Percentiles rank a stretch among this genome's conserved stretches.
Conservation (phyloP, 1,284 basidiomycete species). For the Veloporphyrellus conicus region DNA sequence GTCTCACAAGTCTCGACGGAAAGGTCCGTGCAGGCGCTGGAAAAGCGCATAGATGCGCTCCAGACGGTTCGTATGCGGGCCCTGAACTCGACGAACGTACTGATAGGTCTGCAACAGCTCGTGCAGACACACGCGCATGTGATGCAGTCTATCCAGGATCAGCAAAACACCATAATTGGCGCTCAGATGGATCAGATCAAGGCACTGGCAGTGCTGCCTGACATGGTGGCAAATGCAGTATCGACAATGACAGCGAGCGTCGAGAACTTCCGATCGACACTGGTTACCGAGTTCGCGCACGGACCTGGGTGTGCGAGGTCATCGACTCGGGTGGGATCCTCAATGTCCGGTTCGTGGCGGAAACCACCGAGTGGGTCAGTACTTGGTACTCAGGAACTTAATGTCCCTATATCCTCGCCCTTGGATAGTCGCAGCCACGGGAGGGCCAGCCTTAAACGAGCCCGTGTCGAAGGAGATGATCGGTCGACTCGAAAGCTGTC, state of each 20-base stretch:
- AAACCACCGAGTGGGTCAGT: neutral
- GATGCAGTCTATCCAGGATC: slow-evolving; percentile 43
- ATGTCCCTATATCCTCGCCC: slow-evolving; percentile 13
- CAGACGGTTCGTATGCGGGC: slow-evolving; percentile 41
- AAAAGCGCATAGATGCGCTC: slow-evolving; percentile 54
- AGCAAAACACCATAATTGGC: slow-evolving; percentile 39
- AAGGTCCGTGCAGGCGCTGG: slow-evolving; percentile 44
- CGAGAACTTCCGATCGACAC: slow-evolving; percentile 12
- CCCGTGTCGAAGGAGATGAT: slow-evolving; percentile 5
- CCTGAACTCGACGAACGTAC: neutral
- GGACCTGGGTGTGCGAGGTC: neutral
- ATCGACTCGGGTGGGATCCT: neutral
- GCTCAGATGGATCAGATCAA: slow-evolving; percentile 47
- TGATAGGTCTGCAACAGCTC: slow-evolving; percentile 20
- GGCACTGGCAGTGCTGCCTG: slow-evolving; percentile 11
- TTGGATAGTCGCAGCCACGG: slow-evolving; percentile 4
- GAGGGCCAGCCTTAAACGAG: slow-evolving; percentile 11
- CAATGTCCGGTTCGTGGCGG: neutral
- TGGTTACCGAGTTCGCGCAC: slow-evolving; percentile 9
- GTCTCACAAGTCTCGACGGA: slow-evolving; percentile 38
- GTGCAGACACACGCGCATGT: slow-evolving; percentile 51
- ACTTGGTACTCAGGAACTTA: neutral
- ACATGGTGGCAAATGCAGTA: slow-evolving; percentile 17
- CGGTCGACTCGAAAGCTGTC: slow-evolving; percentile 12
- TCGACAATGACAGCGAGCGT: slow-evolving; percentile 16